These are phyloP conservation scores for Blastomyces emzantsi DNA, from an alignment of 2,329 filamentous ascomycete species.

Conservation along the genomic window DNA sequence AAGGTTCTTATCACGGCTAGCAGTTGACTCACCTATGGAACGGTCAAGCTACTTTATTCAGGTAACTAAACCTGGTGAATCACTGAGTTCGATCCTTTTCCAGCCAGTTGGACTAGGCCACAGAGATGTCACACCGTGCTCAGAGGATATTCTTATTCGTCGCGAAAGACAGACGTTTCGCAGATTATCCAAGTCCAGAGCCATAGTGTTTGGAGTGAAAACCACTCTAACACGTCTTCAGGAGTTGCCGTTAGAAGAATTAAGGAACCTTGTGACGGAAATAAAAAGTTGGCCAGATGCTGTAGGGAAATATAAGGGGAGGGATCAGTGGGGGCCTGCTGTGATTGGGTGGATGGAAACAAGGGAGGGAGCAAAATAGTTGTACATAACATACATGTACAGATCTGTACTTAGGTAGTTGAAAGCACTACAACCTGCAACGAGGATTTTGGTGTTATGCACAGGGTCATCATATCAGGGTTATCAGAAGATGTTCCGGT, in stretches of 20 bases:
- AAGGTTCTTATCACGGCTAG: constrained; percentile 42
- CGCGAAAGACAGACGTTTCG: constrained; percentile 45
- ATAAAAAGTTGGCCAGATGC: constrained; percentile 39
- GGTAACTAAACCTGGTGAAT: constrained; percentile 31
- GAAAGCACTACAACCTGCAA: not conserved
- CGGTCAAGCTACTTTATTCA: constrained; percentile 45
- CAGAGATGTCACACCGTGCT: constrained; percentile 28
- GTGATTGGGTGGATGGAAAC: constrained; percentile 26
- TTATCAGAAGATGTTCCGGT: not conserved
- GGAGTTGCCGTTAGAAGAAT: constrained; percentile 34
- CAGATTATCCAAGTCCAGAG: constrained; percentile 35
- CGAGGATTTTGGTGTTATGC: too few relatives aligned
- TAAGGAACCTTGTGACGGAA: constrained; percentile 36
- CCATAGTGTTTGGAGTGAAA: constrained; percentile 44
- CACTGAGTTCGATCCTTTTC: constrained; percentile 38
- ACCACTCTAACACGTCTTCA: constrained; percentile 38
- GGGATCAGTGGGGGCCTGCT: constrained; percentile 35
- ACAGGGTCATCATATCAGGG: not conserved
- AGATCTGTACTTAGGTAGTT: too few relatives aligned
- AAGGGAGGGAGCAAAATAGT: not conserved
- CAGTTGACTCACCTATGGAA: constrained; percentile 39
- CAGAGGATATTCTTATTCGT: constrained; percentile 40
- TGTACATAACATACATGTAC: too few relatives aligned
- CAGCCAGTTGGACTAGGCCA: constrained; percentile 35
- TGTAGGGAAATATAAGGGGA: constrained; percentile 39